Percentiles rank a stretch among this genome's conserved stretches.
Conservation (phyloP, 176 grass and related monocot species). For the Rhynchospora breviuscula region DNA sequence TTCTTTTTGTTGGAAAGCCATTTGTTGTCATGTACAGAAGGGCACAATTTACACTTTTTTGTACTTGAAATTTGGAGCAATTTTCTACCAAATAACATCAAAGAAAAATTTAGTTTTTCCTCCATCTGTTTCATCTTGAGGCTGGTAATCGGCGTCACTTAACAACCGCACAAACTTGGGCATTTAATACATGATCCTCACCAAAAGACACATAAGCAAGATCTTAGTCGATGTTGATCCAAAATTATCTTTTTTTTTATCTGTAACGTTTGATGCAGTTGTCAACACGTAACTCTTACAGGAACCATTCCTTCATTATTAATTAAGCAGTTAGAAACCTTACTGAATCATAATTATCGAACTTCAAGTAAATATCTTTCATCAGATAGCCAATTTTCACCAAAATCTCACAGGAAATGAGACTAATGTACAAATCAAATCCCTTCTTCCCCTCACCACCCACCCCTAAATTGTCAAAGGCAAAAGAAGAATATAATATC, state of each 20-base stretch:
- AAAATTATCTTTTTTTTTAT: neutral
- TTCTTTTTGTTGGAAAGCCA: neutral
- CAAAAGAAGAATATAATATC: neutral
- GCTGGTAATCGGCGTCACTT: neutral
- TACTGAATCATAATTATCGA: neutral
- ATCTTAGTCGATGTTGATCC: neutral
- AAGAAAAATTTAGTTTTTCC: too few species aligned
- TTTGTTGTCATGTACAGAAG: neutral
- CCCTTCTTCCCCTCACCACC: too few species aligned
- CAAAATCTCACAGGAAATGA: slow-evolving; percentile 65
- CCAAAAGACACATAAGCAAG: neutral
- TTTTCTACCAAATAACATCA: neutral
- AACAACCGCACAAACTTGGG: neutral
- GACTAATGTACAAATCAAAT: slow-evolving; percentile 27
- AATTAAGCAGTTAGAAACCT: neutral
- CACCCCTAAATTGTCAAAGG: too few species aligned
- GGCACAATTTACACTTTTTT: neutral
- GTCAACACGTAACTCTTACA: neutral
- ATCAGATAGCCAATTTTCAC: neutral
- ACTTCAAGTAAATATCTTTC: neutral
- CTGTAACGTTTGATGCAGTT: neutral
- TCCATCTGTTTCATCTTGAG: neutral
- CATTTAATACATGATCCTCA: neutral
- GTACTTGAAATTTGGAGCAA: neutral
- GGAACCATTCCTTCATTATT: neutral